Evolutionary conservation across 2,329 filamentous ascomycete species (phyloP), one percentile per base, ranked within the genome.

Genomic region (Nannizziopsis arthrosporioides): DNA sequence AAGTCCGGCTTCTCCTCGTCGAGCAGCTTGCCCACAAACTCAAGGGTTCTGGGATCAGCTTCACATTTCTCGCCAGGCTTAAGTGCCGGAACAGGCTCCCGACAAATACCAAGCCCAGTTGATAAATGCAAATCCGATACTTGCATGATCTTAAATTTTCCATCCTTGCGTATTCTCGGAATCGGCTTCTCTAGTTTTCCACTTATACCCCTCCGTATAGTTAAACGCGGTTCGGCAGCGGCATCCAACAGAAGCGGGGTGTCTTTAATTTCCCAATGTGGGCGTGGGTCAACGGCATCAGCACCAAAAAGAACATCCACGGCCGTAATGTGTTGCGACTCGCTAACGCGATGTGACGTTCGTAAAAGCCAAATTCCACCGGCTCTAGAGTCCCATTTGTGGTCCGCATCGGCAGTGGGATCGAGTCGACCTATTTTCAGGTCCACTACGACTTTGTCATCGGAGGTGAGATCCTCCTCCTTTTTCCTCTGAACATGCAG

Each of bases 81-180:
- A 42, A 75, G 76, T 53, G 80, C 76, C 0, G 89, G 89, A 55
- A 90, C 75, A n/a, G 87, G 79, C 57, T 98, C 88, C 55, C 92
- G 80, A 61, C 92, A 98, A 39, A 69, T 68, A 8, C 92, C 92
- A 4, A 89, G 74, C 8, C 90, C 92, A 2, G 92, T 98, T 60
- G 87, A 90, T 48, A 98, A 70, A 66, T 98, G 92, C 52, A 96
- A 70, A 68, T 98, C 92, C n/a, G 88, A 84, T 48, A 94, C 73
- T 67, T 98, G 92, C 76, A 98, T 80, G 55, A 98, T 94, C 72
- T 96, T 96, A 72, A 96, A 96, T 57, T 84, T 87, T 27, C 90
- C 92, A 62, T 92, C 87, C 53, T 93, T 87, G 38, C 79, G 77
- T 54, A 98, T 86, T 50, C 85, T 79, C 9, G 83, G 85, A 35